Base-by-base conservation (phyloP, 352 stramenopile genomes). In the Globisporangium iwayamae region DNA sequence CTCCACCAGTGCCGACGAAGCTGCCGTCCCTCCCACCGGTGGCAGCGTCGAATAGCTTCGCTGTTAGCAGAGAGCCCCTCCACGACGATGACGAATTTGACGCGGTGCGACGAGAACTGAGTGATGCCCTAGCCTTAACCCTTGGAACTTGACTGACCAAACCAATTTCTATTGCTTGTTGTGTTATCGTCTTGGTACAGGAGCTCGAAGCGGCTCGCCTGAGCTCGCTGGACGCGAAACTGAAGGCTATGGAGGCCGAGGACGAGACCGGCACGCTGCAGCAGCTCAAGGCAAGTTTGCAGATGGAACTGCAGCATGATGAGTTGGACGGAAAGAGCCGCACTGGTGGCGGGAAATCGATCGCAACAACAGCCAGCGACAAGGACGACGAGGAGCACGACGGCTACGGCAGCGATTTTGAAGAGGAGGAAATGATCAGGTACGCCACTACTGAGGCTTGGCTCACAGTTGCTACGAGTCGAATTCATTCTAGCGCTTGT, bases 221-320 rank as follows among this genome's bases (percentile, higher is more conserved):
- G 52, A 76, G 66, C 34, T 80, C 82, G 13, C 63, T 95, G 30
- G 86, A 95, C 48, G 86, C 82, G 28, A 85, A 86, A 41, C 73
- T 95, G n/a, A 81, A 89, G 67, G 81, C 83, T 11, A 95, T 95
- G 86, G 86, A 94, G 50, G 83, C 82, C 0, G 83, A 93, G 41
- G 85, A 94, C 63, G 81, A 90, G 36, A 93, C 82, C 7, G 84
- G 85, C 3, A 88, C 78, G 28, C 74, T 94, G 3, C 80, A 92
- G 66, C 73, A 92, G 62, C 69, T 95, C 56, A 93, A 93, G 66
- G 80, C 70, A 4, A 87, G 78, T 18, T 64, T 92, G 59, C 76
- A 87, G 63, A 68, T 85, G 55, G 75, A 88, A 53, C 68, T 86
- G 25, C 74, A 83, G 69, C 64, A 74, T 14, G 71, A 85, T n/a